These are phyloP conservation scores for Arachis monticola DNA, from an alignment of 331 rosid genomes.

Conservation along the genomic window DNA sequence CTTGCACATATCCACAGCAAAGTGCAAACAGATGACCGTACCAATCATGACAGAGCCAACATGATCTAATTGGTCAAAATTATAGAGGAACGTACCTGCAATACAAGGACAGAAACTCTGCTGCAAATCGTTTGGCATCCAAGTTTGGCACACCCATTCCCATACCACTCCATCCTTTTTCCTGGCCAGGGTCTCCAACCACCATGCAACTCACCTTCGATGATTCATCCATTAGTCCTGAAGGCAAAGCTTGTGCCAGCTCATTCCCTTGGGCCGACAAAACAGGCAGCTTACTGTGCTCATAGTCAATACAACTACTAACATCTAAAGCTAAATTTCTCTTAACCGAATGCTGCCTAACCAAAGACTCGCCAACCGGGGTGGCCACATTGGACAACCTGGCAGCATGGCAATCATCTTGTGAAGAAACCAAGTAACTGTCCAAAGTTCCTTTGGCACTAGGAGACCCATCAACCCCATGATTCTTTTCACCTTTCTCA, in stretches of 20 bases:
- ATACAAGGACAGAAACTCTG: conserved; percentile 70
- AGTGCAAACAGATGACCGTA: neutral
- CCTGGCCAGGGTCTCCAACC: conserved; percentile 40
- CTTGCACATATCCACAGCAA: conserved; percentile 3
- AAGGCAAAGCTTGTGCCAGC: conserved; percentile 27
- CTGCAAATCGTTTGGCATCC: conserved; percentile 64
- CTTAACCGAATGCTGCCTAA: conserved; percentile 46
- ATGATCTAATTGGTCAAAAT: neutral
- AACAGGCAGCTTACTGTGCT: conserved; percentile 34
- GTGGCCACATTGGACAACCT: conserved; percentile 22
- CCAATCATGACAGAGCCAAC: neutral
- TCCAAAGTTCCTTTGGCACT: conserved; percentile 70
- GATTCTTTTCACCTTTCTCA: conserved; percentile 56
- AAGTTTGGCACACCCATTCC: conserved; percentile 39
- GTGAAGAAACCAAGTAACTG: conserved; percentile 64
- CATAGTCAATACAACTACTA: conserved; percentile 47
- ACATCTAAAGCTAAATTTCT: conserved; percentile 66
- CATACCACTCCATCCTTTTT: conserved; percentile 36
- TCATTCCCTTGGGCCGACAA: conserved; percentile 33
- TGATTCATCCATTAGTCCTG: conserved; percentile 29
- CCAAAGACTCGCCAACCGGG: conserved; percentile 9
- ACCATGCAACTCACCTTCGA: conserved; percentile 31
- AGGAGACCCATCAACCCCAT: conserved; percentile 64
- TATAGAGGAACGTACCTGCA: conserved; percentile 63
- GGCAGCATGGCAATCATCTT: conserved; percentile 39